Evolutionary conservation across 106 monocot species (phyloP).

Genomic region (Dendrobium huoshanense): DNA sequence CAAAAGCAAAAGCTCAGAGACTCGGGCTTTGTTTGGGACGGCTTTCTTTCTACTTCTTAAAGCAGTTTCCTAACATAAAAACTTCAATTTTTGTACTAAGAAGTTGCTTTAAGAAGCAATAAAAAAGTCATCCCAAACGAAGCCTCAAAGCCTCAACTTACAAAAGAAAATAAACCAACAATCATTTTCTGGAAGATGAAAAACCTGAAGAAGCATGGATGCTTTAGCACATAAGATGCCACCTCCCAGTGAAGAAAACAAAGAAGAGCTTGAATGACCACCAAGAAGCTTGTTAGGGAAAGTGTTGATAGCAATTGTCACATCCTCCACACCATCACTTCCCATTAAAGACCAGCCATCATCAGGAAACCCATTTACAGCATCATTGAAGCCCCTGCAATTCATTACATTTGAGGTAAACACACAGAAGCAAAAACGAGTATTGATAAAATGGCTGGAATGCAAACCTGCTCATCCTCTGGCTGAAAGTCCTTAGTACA

Average conservation of each 20-base stretch:
- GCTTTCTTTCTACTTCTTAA: no score
- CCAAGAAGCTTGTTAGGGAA: conserved; percentile 36
- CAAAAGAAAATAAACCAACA: background rate
- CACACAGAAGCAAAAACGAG: background rate
- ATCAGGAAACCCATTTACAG: conserved; percentile 56
- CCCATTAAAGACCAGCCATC: conserved; percentile 45
- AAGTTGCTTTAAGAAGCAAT: no score
- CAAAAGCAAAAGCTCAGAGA: background rate
- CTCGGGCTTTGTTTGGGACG: no score
- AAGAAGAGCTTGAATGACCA: conserved; percentile 18
- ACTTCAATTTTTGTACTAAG: no score
- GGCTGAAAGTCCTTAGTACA: conserved; percentile 61
- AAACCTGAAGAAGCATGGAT: conserved; percentile 59
- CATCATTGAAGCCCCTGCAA: conserved; percentile 67
- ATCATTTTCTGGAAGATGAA: background rate
- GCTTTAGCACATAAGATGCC: conserved; percentile 63
- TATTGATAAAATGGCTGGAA: background rate
- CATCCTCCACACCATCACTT: conserved; percentile 54
- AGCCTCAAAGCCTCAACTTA: background rate
- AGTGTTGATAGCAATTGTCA: conserved; percentile 44
- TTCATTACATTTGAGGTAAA: background rate
- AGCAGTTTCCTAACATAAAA: no score
- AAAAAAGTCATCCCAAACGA: no score
- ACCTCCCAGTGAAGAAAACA: conserved; percentile 30
- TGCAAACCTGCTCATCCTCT: conserved; percentile 60